Conservation (phyloP, 441 rosid genomes). For the Corymbia calophylla region DNA sequence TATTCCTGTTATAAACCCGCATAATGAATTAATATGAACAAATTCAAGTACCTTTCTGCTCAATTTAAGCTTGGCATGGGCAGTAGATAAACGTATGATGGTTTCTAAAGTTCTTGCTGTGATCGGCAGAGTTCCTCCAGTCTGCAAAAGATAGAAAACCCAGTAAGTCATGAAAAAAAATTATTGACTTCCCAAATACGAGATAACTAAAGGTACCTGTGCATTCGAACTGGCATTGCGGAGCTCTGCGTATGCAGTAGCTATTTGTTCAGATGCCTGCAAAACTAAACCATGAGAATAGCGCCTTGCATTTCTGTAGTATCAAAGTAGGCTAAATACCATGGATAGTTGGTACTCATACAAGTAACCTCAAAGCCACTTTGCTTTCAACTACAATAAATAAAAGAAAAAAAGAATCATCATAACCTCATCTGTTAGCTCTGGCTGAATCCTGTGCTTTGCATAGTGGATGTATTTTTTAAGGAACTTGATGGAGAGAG, state of each 20-base stretch:
- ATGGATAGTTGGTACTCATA: neutral
- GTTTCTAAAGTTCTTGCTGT: conserved; percentile 98
- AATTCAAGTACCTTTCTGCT: conserved; percentile 60
- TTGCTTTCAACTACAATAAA: neutral
- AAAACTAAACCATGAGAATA: neutral
- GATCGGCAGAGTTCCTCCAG: conserved; percentile 97
- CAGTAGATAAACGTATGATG: conserved; percentile 92
- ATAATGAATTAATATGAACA: neutral
- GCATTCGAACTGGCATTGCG: conserved; percentile 71
- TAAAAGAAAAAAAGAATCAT: neutral
- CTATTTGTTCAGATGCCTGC: conserved; percentile 91
- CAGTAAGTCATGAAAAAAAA: neutral
- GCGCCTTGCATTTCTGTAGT: neutral
- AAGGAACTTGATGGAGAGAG: conserved; percentile 78
- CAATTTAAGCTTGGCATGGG: conserved; percentile 93
- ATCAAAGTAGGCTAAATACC: neutral
- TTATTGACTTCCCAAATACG: neutral
- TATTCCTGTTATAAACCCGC: neutral
- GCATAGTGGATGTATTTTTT: conserved; percentile 98
- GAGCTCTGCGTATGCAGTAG: conserved; percentile 92
- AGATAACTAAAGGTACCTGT: conserved; percentile 33
- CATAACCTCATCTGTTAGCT: conserved; percentile 85
- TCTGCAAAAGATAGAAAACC: conserved; percentile 36
- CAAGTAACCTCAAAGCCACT: neutral
- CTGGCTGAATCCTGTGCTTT: conserved; percentile 91